Base-by-base conservation (phyloP, 1,284 basidiomycete genomes). In the Trametes hirsuta region DNA sequence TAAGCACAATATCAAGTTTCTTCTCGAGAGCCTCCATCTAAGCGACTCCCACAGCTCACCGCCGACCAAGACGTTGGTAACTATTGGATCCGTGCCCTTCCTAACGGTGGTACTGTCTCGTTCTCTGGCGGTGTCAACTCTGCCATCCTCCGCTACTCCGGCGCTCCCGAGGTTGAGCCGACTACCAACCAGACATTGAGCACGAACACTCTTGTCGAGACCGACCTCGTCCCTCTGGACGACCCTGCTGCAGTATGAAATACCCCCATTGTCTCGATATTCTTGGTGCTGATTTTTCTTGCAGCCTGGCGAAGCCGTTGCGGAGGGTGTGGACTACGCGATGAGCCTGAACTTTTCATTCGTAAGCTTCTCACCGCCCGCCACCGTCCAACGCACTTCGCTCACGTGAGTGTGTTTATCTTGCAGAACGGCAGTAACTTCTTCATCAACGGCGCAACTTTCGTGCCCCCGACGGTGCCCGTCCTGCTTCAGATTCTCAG, bases 101-200 rank as follows among this genome's bases (percentile, higher is more conserved):
- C 79, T 3, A 76, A 71, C 58, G 58, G 65, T 21, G 74, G 65
- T 18, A 64, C 59, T 4, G 53, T 72, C 5, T 51, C 63, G n/a
- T 66, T 81, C 66, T 67, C 54, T 1, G 74, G 73, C 12, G 79
- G 79, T 6, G 69, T 79, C 47, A 84, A 69, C 59, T 69, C 68
- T 1, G 68, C 68, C 18, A 69, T 69, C 58, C 59, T 69, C 10
- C 68, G 66, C 45, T 69, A 69, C 50, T 53, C 52, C 35, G 66
- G 81, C 4, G 85, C 85, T 5, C 66, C 69, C 0, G 62, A 56
- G 1, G 82, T 85, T 30, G 84, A 82, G 0, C 77, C 71, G 5
- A 77, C 77, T 6, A 72, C 65, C 2, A 49, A 48, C 14, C 64
- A 74, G 12, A 67, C 65, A 2, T 65, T 52, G 30, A 66, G 64